Conservation (phyloP, 306 rosid genomes). For the Fagus sylvatica region DNA sequence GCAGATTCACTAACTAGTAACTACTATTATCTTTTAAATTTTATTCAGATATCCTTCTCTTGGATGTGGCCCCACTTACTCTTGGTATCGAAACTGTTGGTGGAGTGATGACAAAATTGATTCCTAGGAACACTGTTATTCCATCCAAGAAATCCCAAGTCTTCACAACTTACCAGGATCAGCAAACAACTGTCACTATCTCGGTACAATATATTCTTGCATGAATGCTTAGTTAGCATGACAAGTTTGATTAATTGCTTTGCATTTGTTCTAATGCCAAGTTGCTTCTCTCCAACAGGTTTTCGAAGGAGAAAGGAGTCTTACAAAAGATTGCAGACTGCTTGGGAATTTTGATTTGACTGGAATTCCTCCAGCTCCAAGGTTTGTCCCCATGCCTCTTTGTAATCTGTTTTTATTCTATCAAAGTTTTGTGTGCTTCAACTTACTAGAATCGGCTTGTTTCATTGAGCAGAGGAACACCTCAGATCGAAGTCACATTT, state of each 20-base stretch:
- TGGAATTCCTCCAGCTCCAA: conserved; percentile 31
- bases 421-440: background rate
- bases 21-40: background rate
- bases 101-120: conserved; percentile 24
- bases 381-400: background rate
- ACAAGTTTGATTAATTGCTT: background rate
- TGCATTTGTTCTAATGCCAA: background rate
- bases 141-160: conserved; percentile 21
- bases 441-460: background rate
- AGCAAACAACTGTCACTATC: conserved; percentile 18
- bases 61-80: conserved; percentile 15
- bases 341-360: conserved; percentile 30
- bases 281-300: background rate
- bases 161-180: conserved; percentile 23
- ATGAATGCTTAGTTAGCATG: background rate
- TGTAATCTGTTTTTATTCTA: background rate
- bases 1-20: background rate
- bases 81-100: conserved; percentile 30
- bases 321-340: conserved; percentile 20
- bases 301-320: conserved; percentile 24
- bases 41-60: conserved; percentile 10
- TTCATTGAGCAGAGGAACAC: conserved; percentile 45
- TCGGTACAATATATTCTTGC: background rate
- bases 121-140: conserved; percentile 16
- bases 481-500: conserved; percentile 62